Evolutionary conservation across 75 land plant species (phyloP), one percentile per base, ranked within the genome.

Genomic region (Picea sitchensis): DNA sequence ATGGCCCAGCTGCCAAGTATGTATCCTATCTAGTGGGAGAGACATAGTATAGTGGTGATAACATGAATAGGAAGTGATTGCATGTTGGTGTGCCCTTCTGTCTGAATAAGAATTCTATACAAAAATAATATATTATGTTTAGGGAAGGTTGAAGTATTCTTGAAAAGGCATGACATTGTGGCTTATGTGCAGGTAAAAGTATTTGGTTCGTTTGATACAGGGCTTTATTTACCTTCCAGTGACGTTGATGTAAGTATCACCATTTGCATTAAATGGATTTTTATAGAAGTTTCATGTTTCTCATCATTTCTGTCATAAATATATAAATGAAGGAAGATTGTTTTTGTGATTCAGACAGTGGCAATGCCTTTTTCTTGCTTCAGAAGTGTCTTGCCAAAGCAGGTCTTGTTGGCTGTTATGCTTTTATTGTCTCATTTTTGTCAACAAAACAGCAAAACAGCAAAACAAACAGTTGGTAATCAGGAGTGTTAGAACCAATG

Each of bases 201-300:
- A 54, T 97, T 97, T 87, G 99, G 99, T 32, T 97, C 99, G 1
- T 97, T 91, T 78, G 94, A 85, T 73, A 97, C 99, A 41, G 99
- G 99, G 67, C 91, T 97, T 2, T 97, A 97, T 80, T 81, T 97
- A 56, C 99, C 99, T 58, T 81, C 90, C 14, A 97, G 99, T 84
- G 99, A 97, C 71, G 86, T 97, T 76, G 99, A 97, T 85, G 99
- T 93, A 84, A 91, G 95, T 23, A 47, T 47, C 51, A 47, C 51
- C 51, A 47, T 47, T 47, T 5, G 6, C 51, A 47, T 47, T 47
- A 5, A 7, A 47, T 5, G 51, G 7, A 47, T 47, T 47, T 47
- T 47, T 47, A 47, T 47, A 47, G 51, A 47, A 47, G 7, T 47
- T 5, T 6, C 0, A 47, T 47, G 51, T 47, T 47, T 47, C 0